Conservation (phyloP, 768 basidiomycete species). For the Russula griseocarnosa region DNA sequence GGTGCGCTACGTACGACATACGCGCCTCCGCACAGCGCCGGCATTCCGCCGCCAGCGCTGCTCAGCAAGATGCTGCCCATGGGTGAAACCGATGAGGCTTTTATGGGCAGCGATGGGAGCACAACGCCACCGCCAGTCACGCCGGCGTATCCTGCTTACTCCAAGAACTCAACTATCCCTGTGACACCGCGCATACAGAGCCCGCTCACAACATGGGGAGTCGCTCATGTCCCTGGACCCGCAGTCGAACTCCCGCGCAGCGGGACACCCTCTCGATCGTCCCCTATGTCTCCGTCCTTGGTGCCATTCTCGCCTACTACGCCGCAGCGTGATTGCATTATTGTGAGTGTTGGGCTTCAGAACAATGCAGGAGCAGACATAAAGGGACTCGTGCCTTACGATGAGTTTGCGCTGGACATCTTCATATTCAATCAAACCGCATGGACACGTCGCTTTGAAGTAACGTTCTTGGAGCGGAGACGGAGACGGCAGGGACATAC, state of each 20-base stretch:
- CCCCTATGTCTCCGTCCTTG: conserved; percentile 40
- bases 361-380: conserved; percentile 22
- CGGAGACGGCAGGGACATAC: conserved; percentile 40
- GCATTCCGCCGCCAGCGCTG: conserved; percentile 27
- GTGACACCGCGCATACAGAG: conserved; percentile 52
- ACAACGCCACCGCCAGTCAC: conserved; percentile 44
- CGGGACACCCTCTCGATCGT: conserved; percentile 38
- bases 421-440: conserved; percentile 82
- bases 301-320: conserved; percentile 49
- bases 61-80: conserved; percentile 23
- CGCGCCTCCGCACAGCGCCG: conserved; percentile 19
- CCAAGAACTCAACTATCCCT: conserved; percentile 45
- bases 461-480: conserved; percentile 59
- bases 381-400: conserved; percentile 62
- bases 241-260: conserved; percentile 68
- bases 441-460: conserved; percentile 73
- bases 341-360: conserved; percentile 62
- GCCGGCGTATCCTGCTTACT: conserved; percentile 71
- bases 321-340: conserved; percentile 52
- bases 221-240: conserved; percentile 46
- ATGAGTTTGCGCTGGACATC: conserved; percentile 76
- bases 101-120: conserved; percentile 22
- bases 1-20: conserved; percentile 24
- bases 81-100: conserved; percentile 24
- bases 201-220: conserved; percentile 49